A percentile compares a stretch with the other conserved stretches of the same genome.
These are phyloP conservation scores for Radiomyces spectabilis DNA, from an alignment of 192 early-diverging fungal species.

Conservation along the genomic window DNA sequence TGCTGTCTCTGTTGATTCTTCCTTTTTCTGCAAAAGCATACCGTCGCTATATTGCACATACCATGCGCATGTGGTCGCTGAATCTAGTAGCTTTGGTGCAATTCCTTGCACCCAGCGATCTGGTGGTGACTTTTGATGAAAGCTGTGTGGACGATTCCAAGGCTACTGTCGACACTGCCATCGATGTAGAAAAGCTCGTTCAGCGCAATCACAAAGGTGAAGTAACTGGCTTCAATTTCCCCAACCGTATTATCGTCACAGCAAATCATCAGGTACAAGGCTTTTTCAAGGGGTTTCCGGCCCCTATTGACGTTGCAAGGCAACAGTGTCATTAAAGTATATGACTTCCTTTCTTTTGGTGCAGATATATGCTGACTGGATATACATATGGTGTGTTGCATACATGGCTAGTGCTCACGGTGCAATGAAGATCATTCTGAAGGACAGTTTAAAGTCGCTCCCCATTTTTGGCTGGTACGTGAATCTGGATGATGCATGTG, in stretches of 20 bases:
- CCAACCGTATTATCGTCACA: conserved; percentile 32
- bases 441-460: conserved; percentile 66
- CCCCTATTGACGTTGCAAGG: too few relatives aligned
- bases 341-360: background rate
- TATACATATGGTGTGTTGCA: conserved; percentile 54
- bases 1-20: background rate
- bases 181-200: conserved; percentile 11
- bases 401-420: conserved; percentile 66
- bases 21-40: background rate
- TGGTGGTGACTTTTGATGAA: conserved; percentile 36
- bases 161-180: conserved; percentile 3
- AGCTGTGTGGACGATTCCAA: conserved; percentile 9
- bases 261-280: conserved; percentile 43
- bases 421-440: conserved; percentile 84
- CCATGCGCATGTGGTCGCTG: conserved; percentile 14
- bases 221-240: conserved; percentile 29
- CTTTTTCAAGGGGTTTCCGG: too few relatives aligned
- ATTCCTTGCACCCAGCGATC: conserved; percentile 38
- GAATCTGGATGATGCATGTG: too few relatives aligned
- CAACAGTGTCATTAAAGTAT: too few relatives aligned
- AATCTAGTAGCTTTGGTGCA: conserved; percentile 39
- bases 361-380: conserved; percentile 53
- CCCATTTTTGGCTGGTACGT: conserved; percentile 78
- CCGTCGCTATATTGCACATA: conserved; percentile 1
- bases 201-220: conserved; percentile 4